Evolutionary conservation across 73 alveolate genomes (phyloP), one percentile per base, ranked within the genome.

Genomic region (Paraurostyla sp.): DNA sequence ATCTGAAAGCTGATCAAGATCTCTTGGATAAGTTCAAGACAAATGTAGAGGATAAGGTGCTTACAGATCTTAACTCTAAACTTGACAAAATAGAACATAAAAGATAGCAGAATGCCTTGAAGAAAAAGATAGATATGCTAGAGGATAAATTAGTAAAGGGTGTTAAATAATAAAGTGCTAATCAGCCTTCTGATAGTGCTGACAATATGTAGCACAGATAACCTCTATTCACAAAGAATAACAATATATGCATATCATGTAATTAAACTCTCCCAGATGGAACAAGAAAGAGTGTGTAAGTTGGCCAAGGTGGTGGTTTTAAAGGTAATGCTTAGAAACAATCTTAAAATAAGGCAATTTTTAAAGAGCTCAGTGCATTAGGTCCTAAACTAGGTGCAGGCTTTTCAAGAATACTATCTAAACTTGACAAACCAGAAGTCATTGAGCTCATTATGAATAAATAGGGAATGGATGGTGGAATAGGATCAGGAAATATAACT

Each of bases 351-450:
- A 84, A 84, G 27, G 42, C 22, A 20, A 57, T 84, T 0, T 35
- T 84, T 36, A 84, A 84, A 45, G 92, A 84, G 15, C 38, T 84
- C 23, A 38, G 69, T 6, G 11, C 57, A 6, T 27, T 63, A 16
- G 92, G 87, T 27, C 92, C 65, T 43, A 69, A 84, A 43, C 35
- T 84, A 18, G 92, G 92, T 23, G 86, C 80, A 1, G 92, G 92
- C 0, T 84, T 68, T 36, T 84, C 92, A 29, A 62, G 92, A 46
- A 69, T 84, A 0, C 54, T 84, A 38, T 59, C 65, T 33, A 84
- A 76, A 33, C 45, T 84, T 33, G 92, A 84, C 30, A 57, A 84
- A 33, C 92, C 92, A 7, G 73, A 84, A 18, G 48, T 63, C n/a
- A 30, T 84, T 25, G 82, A 84, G 18, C 32, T 69, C 45, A 15